Evolutionary conservation across 1,139 yeast species (phyloP).

Genomic region (Wickerhamomyces sp.): DNA sequence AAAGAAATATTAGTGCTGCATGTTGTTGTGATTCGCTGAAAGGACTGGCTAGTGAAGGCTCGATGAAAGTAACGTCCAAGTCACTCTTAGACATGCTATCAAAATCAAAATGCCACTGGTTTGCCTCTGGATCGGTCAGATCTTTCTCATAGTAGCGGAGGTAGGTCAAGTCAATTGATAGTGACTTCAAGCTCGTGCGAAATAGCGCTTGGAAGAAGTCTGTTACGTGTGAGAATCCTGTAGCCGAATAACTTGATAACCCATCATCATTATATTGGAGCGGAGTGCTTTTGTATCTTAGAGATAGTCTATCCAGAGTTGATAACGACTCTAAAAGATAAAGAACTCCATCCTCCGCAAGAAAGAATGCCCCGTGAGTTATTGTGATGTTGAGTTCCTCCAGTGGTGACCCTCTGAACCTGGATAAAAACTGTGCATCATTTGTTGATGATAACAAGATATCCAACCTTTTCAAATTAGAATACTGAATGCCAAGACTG

Average conservation of each 20-base stretch:
- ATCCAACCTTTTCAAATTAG: slow-evolving; percentile 12
- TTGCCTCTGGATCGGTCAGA: too few relatives aligned
- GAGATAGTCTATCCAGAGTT: background rate
- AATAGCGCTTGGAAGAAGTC: background rate
- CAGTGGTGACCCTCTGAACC: slow-evolving; percentile 2
- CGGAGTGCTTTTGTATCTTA: background rate
- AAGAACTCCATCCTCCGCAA: background rate
- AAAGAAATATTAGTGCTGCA: slow-evolving; percentile 3
- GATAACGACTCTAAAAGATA: background rate
- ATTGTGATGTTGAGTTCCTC: slow-evolving; percentile 10
- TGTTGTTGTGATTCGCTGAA: slow-evolving; percentile 6
- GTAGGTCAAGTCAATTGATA: background rate
- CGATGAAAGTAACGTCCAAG: slow-evolving; percentile 1
- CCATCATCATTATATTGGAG: too few relatives aligned
- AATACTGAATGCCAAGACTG: too few relatives aligned
- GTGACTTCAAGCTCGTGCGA: background rate
- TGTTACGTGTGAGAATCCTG: background rate
- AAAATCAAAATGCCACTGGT: too few relatives aligned
- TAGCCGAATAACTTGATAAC: background rate
- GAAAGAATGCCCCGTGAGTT: too few relatives aligned
- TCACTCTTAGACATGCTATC: background rate
- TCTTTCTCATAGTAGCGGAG: background rate
- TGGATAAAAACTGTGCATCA: background rate
- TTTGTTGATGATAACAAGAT: slow-evolving; percentile 4
- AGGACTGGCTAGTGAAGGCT: slow-evolving; percentile 9